Base-by-base conservation (phyloP, 768 basidiomycete species). In the Xerocomus potaroensis region DNA sequence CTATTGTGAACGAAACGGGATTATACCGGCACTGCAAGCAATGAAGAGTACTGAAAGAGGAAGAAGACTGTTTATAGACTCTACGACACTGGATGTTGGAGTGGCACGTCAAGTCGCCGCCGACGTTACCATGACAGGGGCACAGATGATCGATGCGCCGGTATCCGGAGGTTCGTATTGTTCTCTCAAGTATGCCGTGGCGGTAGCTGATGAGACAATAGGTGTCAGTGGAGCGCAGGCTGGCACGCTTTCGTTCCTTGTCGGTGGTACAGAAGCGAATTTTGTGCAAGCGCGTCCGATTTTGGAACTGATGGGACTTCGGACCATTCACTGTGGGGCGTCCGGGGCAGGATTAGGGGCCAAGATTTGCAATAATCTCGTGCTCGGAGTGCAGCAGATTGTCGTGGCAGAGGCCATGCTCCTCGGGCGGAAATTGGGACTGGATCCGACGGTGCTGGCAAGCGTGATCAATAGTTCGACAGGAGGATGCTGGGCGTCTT, bases 361-460 rank as follows among this genome's bases (percentile, higher is more conserved):
- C 2, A 94, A 94, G 70, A 91, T 94, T 30, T 91, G 89, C 69
- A 94, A 93, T 67, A 94, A 94, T 64, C 71, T 84, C 23, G 72
- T 87, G 21, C 69, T 88, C 33, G 87, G 85, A 4, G 84, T 88
- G 3, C 76, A 92, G 57, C 90, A 92, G 65, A 80, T 91, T 44
- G 87, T 83, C 14, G 79, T 89, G 1, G 85, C 78, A n/a, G 92
- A 95, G 66, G 91, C 86, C 4, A 94, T 95, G 91, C 67, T 93
- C 5, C 74, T 94, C 9, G 92, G 92, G 4, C 76, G 81, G 63
- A 82, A 77, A 47, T 69, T 94, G n/a, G 92, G 91, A 3, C 68
- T 95, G 46, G 76, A 90, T 37, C 79, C 91, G 15, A 73, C 74
- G 8, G 72, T 92, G 24, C 75, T 95, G 18, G 86, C 91, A 3